These are phyloP conservation scores for Claviceps quebecensis DNA, from an alignment of 2,329 filamentous ascomycete genomes.

Conservation along the genomic window DNA sequence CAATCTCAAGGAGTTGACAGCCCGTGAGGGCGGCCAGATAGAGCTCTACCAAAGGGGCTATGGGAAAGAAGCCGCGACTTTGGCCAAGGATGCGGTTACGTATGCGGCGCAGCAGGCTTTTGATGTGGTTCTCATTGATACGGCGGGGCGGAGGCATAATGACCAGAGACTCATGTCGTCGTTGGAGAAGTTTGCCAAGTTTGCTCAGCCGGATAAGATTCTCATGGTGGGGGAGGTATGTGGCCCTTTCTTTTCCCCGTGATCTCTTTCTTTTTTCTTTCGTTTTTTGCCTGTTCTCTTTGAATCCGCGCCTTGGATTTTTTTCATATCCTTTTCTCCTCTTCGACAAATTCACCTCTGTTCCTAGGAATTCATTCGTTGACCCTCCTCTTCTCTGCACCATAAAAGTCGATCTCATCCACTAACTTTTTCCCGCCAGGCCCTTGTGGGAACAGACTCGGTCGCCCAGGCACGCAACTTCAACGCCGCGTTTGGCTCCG, in stretches of 20 bases:
- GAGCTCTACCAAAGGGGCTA: constrained; percentile 96
- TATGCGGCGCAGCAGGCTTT: constrained; percentile 63
- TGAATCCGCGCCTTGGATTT: too few species aligned
- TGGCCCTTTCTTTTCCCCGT: background rate
- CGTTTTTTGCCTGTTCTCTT: too few species aligned
- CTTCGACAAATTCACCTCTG: too few species aligned
- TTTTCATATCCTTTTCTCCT: too few species aligned
- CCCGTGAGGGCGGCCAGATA: constrained; percentile 70
- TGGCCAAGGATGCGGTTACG: constrained; percentile 84
- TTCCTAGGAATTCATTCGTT: too few species aligned
- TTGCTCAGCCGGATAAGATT: constrained; percentile 94
- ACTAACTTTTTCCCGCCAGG: constrained; percentile 27
- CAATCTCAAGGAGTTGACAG: constrained; percentile 78
- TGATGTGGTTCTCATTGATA: constrained; percentile 94
- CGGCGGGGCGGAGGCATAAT: constrained; percentile 86
- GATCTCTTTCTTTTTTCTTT: background rate
- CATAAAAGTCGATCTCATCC: too few species aligned
- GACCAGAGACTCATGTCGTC: constrained; percentile 92
- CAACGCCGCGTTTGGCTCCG: constrained; percentile 77
- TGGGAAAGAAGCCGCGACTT: constrained; percentile 90
- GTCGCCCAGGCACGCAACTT: constrained; percentile 95
- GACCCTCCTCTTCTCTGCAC: background rate
- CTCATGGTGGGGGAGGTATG: constrained; percentile 68
- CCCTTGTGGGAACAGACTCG: constrained; percentile 86
- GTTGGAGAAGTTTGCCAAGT: constrained; percentile 92